Evolutionary conservation across 2,329 filamentous ascomycete species (phyloP).

Genomic region (Colletotrichum chrysophilum): DNA sequence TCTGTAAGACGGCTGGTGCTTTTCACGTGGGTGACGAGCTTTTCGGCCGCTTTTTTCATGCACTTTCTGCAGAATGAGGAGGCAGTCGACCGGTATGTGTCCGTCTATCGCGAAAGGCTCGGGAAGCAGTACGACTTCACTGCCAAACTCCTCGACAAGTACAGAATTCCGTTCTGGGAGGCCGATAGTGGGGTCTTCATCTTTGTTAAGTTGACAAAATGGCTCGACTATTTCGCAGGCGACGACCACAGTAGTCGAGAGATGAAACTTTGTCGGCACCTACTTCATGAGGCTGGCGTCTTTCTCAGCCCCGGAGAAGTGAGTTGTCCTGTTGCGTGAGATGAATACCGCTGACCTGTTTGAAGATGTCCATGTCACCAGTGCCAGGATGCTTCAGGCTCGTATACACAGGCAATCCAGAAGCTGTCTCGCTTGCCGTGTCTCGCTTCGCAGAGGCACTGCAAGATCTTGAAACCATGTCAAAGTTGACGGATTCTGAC

Average conservation of each 20-base stretch:
- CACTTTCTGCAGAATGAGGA: not conserved
- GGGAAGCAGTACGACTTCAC: not conserved
- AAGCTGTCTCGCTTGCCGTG: not conserved
- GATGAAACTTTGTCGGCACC: not conserved
- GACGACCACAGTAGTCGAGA: not conserved
- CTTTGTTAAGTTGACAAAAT: not conserved
- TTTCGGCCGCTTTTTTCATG: not conserved
- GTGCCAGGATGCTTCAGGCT: not conserved
- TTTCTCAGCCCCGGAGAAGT: conserved; percentile 1
- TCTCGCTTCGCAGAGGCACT: not conserved
- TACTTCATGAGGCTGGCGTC: not conserved
- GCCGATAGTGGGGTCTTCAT: not conserved
- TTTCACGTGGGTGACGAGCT: not conserved
- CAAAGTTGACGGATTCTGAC: too few species aligned
- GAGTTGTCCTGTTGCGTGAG: not conserved
- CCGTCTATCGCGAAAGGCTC: not conserved
- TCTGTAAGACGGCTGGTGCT: not conserved
- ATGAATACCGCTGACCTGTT: not conserved
- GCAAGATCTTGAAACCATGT: not conserved
- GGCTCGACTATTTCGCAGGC: not conserved
- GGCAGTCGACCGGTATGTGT: not conserved
- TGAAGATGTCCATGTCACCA: not conserved
- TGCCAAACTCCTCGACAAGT: not conserved
- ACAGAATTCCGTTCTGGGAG: not conserved
- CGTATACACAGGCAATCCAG: not conserved